Base-by-base conservation (phyloP, 495 filamentous ascomycete species). In the Penicillium mononematosum region DNA sequence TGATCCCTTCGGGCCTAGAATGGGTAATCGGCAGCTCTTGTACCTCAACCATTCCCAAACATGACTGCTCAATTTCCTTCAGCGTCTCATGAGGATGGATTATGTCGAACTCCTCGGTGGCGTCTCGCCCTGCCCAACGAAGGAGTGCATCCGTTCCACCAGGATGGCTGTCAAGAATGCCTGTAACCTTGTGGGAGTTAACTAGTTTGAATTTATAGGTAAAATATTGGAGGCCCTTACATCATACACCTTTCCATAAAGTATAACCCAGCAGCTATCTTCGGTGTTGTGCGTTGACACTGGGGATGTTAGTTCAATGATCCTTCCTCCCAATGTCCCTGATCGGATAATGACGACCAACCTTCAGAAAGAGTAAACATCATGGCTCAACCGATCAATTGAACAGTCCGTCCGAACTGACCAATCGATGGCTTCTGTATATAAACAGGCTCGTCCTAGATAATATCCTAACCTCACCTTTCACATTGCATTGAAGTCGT, bases 71-170 rank as follows among this genome's bases (percentile, higher is more conserved):
- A 14, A 49, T 49, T 1, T 36, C 46, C 6, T 34, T 36, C 7
- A 49, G 17, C 0, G 46, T 34, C 20, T 49, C 46, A 24, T 31
- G 27, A 24, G 46, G 46, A 22, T 49, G 46, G 17, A 36, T 49
- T 11, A 34, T 16, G 29, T 49, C 31, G 4, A 54, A 57, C 3
- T 52, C 50, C 2, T 52, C 50, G 0, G 36, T 52, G 3, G 50
- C 90, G 75, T 96, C 91, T 72, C 86, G 89, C 38, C 91, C 90
- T 8, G 89, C 91, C 74, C 90, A 90, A 64, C 90, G 24, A 0
- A 52, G 19, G 16, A 55, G 22, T 7, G 53, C 53, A 2, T 54
- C 27, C 32, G 78, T 75, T 1, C 91, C 91, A 11, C 91, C 91
- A 5, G 91, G 91, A 63, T 92, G 89, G 61, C 86, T 82, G 71